These are phyloP conservation scores for Botrytis squamosa DNA, from an alignment of 2,329 filamentous ascomycete genomes.

Conservation along the genomic window DNA sequence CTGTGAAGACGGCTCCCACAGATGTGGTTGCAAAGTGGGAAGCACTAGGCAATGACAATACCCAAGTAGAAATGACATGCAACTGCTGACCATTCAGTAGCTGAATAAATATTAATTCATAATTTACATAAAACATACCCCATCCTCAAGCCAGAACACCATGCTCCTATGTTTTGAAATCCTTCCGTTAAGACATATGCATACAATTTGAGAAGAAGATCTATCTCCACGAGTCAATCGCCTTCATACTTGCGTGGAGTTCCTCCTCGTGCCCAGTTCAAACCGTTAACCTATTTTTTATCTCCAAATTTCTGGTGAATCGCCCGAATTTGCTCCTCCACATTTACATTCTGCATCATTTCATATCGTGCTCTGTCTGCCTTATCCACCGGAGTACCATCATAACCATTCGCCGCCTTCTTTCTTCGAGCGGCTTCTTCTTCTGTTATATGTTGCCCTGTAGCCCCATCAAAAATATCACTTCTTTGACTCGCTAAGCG, in stretches of 20 bases:
- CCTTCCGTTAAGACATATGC: background rate
- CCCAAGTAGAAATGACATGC: background rate
- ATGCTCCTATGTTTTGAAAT: conserved; percentile 15
- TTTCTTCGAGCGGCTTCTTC: conserved; percentile 71
- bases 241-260: background rate
- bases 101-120: conserved; percentile 13
- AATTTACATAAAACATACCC: conserved; percentile 22
- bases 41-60: background rate
- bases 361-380: conserved; percentile 53
- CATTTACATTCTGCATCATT: conserved; percentile 68
- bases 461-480: conserved; percentile 79
- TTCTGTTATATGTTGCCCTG: conserved; percentile 65
- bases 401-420: conserved; percentile 70
- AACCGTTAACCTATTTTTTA: conserved; percentile 30
- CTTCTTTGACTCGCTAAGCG: conserved; percentile 85
- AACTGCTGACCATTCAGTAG: conserved; percentile 8
- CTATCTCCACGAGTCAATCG: background rate
- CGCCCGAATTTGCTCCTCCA: conserved; percentile 80
- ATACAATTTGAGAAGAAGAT: background rate
- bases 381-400: conserved; percentile 59
- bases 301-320: conserved; percentile 57
- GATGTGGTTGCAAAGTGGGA: background rate
- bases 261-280: background rate
- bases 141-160: conserved; percentile 12
- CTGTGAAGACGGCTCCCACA: too few relatives aligned